These are phyloP conservation scores for Waltergamsia citrina DNA, from an alignment of 2,329 filamentous ascomycete genomes.

Conservation along the genomic window DNA sequence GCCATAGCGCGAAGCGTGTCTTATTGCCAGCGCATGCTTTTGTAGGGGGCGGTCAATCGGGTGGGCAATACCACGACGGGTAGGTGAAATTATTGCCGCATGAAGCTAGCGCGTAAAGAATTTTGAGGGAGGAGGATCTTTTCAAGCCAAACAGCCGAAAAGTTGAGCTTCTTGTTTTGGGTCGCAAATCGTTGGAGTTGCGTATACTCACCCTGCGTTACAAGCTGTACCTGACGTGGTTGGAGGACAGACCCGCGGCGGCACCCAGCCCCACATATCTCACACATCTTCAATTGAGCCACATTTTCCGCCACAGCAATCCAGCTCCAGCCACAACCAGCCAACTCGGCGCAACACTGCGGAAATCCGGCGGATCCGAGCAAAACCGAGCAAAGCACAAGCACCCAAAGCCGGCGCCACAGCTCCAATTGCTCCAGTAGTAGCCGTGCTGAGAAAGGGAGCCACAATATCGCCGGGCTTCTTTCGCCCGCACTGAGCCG, in stretches of 20 bases:
- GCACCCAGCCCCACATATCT: neutral
- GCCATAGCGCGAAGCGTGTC: conserved; percentile 32
- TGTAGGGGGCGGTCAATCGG: neutral
- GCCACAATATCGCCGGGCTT: conserved; percentile 2
- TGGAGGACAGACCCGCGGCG: neutral
- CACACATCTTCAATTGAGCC: neutral
- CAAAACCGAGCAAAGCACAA: conserved; percentile 9
- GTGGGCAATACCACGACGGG: too few relatives aligned
- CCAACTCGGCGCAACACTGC: too few relatives aligned
- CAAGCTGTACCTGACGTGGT: neutral
- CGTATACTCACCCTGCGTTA: neutral
- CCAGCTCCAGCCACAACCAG: neutral
- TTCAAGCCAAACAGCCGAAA: neutral
- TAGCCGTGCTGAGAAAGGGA: neutral
- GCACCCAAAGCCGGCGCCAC: neutral
- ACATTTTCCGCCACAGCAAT: neutral
- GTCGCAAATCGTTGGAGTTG: neutral
- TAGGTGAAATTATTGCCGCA: too few relatives aligned
- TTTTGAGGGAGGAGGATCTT: neutral
- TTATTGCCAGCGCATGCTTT: conserved; percentile 6
- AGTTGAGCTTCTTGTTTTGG: neutral
- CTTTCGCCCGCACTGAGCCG: conserved; percentile 1
- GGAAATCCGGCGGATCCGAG: conserved; percentile 19
- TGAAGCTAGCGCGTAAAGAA: too few relatives aligned
- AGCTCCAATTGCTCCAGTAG: neutral